phyloP scores from a whole-genome alignment of 805 yeast species.

The Tetrapisispora pingtungensis region DNA sequence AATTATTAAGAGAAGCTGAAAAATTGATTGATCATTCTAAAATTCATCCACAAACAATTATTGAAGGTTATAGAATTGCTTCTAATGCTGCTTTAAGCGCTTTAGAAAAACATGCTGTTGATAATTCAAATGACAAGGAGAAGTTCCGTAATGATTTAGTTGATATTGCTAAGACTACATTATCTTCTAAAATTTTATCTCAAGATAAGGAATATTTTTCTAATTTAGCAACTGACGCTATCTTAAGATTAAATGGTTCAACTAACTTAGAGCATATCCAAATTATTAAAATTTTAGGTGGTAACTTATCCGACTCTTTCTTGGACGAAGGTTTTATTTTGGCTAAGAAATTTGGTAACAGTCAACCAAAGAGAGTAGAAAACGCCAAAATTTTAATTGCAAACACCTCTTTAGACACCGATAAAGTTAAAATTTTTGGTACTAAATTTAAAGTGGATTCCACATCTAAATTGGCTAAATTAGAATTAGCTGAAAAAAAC shows the following conservation, averaged over 20 bases:
- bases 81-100: conserved; percentile 73
- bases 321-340: conserved; percentile 93
- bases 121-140: conserved; percentile 49
- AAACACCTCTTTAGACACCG: conserved; percentile 93
- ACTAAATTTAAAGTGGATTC: conserved; percentile 96
- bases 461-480: conserved; percentile 85
- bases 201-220: conserved; percentile 91
- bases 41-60: conserved; percentile 96
- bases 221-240: conserved; percentile 87
- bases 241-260: conserved; percentile 74
- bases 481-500: conserved; percentile 86
- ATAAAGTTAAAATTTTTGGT: conserved; percentile 93
- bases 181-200: conserved; percentile 86
- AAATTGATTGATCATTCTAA: conserved; percentile 71
- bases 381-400: conserved; percentile 86
- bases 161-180: conserved; percentile 85
- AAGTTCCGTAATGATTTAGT: conserved; percentile 66
- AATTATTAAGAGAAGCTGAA: conserved; percentile 89
- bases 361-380: conserved; percentile 78
- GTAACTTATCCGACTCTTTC: conserved; percentile 81
- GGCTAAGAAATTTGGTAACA: conserved; percentile 85
- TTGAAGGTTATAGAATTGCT: conserved; percentile 91
- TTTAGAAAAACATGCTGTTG: conserved; percentile 67
- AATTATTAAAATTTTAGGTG: conserved; percentile 88
- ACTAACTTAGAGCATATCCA: conserved; percentile 88